Evolutionary conservation across 164 flowering plant genomes (phyloP).

Genomic region (Litsea cubeba): DNA sequence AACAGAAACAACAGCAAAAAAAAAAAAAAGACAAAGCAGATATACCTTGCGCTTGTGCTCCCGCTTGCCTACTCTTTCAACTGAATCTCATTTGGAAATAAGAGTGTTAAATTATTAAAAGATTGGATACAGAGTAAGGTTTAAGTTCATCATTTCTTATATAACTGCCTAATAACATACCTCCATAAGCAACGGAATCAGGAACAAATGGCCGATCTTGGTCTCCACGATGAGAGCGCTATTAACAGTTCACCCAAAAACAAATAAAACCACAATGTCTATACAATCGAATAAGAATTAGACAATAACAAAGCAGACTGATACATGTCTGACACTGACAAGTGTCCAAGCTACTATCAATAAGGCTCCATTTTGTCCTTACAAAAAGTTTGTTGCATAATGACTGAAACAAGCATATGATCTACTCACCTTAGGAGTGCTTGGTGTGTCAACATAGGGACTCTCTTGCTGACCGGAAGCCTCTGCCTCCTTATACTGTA

Average conservation of each 20-base stretch:
- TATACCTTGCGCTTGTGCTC: constrained; percentile 86
- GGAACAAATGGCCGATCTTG: constrained; percentile 72
- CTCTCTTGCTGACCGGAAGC: constrained; percentile 70
- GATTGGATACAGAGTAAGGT: neutral
- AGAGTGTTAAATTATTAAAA: neutral
- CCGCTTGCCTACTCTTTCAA: constrained; percentile 67
- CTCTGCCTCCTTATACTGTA: constrained; percentile 90
- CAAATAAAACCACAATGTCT: neutral
- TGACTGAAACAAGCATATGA: neutral
- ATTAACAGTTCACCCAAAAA: constrained; percentile 13
- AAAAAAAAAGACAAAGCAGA: constrained; percentile 2
- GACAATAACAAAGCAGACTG: too few relatives aligned
- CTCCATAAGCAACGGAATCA: constrained; percentile 64
- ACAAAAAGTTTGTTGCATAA: neutral
- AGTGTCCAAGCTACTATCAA: too few relatives aligned
- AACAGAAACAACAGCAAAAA: neutral
- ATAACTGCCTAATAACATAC: constrained; percentile 24
- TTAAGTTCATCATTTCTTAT: neutral
- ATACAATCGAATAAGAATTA: too few relatives aligned
- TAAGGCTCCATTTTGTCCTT: neutral
- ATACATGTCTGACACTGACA: too few relatives aligned
- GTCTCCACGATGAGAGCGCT: constrained; percentile 50
- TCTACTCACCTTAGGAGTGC: constrained; percentile 67
- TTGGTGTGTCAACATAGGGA: constrained; percentile 65
- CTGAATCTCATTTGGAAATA: constrained; percentile 30